phyloP scores from a whole-genome alignment of 352 stramenopile species.

The Thalassiosira pacifica region DNA sequence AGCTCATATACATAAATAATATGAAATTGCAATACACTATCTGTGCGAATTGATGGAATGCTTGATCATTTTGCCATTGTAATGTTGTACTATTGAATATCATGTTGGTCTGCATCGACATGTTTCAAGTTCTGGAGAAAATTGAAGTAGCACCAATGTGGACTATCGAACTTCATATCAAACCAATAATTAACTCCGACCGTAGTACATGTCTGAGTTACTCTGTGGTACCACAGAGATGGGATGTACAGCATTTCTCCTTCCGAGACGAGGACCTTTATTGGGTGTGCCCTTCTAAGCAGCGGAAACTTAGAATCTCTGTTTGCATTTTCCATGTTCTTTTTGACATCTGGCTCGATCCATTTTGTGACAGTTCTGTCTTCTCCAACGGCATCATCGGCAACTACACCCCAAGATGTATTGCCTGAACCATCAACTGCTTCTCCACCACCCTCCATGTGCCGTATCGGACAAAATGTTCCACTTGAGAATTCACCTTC shows the following conservation, averaged over 20 bases:
- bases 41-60: too few species aligned
- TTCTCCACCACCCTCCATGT: not conserved
- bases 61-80: too few species aligned
- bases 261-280: slow-evolving; percentile 76
- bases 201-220: slow-evolving; percentile 87
- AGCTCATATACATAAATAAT: slow-evolving; percentile 8
- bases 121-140: slow-evolving; percentile 73
- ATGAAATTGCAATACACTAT: slow-evolving; percentile 17
- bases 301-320: slow-evolving; percentile 54
- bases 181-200: slow-evolving; percentile 90
- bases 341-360: slow-evolving; percentile 68
- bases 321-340: slow-evolving; percentile 24
- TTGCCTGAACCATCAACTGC: slow-evolving; percentile 31
- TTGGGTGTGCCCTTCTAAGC: slow-evolving; percentile 71
- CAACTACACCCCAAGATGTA: slow-evolving; percentile 42
- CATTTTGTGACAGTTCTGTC: slow-evolving; percentile 46
- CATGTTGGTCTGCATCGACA: too few species aligned
- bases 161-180: slow-evolving; percentile 89
- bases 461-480: slow-evolving; percentile 43
- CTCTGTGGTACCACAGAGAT: slow-evolving; percentile 88
- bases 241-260: slow-evolving; percentile 89
- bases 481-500: slow-evolving; percentile 79
- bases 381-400: slow-evolving; percentile 27
- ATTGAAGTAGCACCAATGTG: slow-evolving; percentile 83
- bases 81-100: too few species aligned